Percentiles rank a stretch among this genome's conserved stretches.
Conservation (phyloP, 2,329 filamentous ascomycete genomes). For the Gaeumannomyces sp. region DNA sequence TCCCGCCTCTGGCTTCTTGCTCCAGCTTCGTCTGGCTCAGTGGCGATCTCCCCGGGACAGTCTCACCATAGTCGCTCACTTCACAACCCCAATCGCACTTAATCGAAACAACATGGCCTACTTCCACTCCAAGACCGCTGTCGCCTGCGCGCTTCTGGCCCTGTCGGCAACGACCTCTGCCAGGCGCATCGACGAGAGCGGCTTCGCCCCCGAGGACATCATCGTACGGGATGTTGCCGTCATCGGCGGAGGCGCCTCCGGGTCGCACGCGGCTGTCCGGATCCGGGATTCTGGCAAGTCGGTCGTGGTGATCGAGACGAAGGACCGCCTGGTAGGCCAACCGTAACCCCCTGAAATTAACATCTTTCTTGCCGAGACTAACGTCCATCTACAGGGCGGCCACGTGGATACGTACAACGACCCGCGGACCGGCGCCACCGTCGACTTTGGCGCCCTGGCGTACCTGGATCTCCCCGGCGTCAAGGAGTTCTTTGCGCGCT, state of each 20-base stretch:
- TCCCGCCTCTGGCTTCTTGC: background rate
- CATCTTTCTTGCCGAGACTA: background rate
- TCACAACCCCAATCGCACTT: background rate
- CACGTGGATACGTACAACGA: slow-evolving; percentile 40
- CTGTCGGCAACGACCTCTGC: background rate
- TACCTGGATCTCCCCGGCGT: slow-evolving; percentile 26
- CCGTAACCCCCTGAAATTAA: too few species aligned
- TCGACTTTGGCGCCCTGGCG: slow-evolving; percentile 29
- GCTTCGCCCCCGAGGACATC: slow-evolving; percentile 22
- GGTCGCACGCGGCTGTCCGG: slow-evolving; percentile 16
- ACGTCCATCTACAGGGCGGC: slow-evolving; percentile 19
- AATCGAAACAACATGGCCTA: background rate
- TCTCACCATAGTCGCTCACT: background rate
- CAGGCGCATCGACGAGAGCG: slow-evolving; percentile 30
- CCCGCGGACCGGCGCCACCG: slow-evolving; percentile 23
- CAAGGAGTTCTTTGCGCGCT: slow-evolving; percentile 33
- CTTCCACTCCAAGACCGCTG: background rate
- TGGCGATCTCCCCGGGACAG: background rate
- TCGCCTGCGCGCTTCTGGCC: slow-evolving; percentile 1
- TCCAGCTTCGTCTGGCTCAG: background rate
- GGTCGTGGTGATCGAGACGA: slow-evolving; percentile 17
- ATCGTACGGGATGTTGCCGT: slow-evolving; percentile 15
- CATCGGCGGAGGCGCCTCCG: slow-evolving; percentile 18
- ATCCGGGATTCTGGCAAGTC: slow-evolving; percentile 15
- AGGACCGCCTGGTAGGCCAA: slow-evolving; percentile 4